Base-by-base conservation (phyloP, 192 early-diverging fungal species). In the Coemansia furcata region DNA sequence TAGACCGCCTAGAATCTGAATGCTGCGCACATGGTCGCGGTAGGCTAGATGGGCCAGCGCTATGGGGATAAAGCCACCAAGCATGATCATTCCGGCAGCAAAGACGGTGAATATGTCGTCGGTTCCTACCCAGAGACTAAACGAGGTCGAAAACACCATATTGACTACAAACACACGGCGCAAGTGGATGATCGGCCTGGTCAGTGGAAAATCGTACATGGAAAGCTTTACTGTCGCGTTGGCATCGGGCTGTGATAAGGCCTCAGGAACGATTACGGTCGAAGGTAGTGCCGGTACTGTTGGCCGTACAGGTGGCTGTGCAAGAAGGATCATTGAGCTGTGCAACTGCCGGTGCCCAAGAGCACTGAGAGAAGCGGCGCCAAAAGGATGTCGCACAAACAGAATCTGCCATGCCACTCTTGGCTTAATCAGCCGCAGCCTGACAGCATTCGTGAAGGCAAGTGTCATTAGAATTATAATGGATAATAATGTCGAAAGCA, bases 131-230 rank as follows among this genome's bases (percentile, higher is more conserved):
- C 72, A 82, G 1, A 77, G 39, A 32, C 68, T 68, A 4, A 77
- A 37, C 23, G 66, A 69, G 1, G 66, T 66, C 3, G 75, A 68
- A 42, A 63, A 74, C 32, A 72, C 26, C 17, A 74, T 32, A 54
- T 77, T 82, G 46, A 77, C 57, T 9, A 77, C 23, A 30, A 82
- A 82, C 30, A 77, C 72, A 21, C 71, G 58, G 11, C 80, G 80
- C 33, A 82, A 35, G 15, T 66, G 37, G 21, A 66, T 52, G 10
- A 82, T 57, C 19, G 68, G 62, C 54, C 52, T 71, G 11, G 36
- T 47, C 68, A 82, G 50, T 0, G 80, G 80, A 68, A 82, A 77
- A 44, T 82, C 80, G 63, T 82, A 82, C 68, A 82, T 68, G 26
- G 72, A 67, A n/a, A 73, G 65, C 44, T 73, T 81, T 7, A 66